Base-by-base conservation (phyloP, 768 basidiomycete species). In the Gloeostereum incarnatum region DNA sequence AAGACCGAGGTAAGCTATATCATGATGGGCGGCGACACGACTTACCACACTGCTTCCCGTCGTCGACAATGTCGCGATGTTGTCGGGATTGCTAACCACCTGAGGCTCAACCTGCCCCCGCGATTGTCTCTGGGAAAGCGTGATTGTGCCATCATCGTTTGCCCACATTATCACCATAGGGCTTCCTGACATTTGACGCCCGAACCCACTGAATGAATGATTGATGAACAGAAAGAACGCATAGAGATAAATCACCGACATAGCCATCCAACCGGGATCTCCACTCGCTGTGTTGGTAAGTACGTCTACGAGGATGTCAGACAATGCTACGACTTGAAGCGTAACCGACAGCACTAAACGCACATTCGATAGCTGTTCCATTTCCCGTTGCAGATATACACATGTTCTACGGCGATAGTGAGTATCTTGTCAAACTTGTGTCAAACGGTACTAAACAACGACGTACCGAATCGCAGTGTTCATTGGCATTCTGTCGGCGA, bases 151-250 rank as follows among this genome's bases (percentile, higher is more conserved):
- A 45, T 81, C 74, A 10, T 57, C 53, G 49, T 82, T 79, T 5
- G 70, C 59, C 83, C 82, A 87, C 65, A 77, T 71, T 21, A 85
- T 77, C 42, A 87, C 76, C 80, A 87, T 83, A 0, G 75, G 69
- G 5, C 68, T 60, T 45, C 66, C 59, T 1, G 63, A 52, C 79
- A 81, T 80, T 40, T 54, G 46, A 6, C 42, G 45, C 17, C 79
- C 79, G 48, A 76, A 81, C 4, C 79, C 79, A 50, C 78, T 81
- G 47, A 7, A 48, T 17, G 32, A 35, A 3, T n/a, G 20, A 31
- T 41, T n/a, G 38, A 38, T 8, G 6, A 35, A 14, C 9, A 14
- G 34, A 18, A 3, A 22, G n/a, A 20, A 31, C 13, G 22, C 3
- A 40, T 26, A 27, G 19, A 26, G 14, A 24, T 22, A 26, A 25